These are phyloP conservation scores for Aspergillus quadricinctus DNA, from an alignment of 2,329 filamentous ascomycete genomes.

Conservation along the genomic window DNA sequence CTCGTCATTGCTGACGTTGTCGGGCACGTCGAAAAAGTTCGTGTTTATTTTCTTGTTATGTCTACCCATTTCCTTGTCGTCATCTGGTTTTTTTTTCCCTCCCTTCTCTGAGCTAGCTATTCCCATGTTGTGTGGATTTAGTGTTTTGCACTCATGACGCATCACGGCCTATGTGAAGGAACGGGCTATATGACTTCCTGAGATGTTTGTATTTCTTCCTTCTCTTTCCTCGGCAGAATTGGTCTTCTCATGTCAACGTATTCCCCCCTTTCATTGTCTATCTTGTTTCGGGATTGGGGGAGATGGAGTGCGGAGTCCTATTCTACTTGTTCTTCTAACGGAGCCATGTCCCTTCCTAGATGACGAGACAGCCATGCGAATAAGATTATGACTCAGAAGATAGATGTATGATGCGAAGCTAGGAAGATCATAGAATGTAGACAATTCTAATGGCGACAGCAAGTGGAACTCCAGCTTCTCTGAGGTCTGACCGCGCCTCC, in stretches of 20 bases:
- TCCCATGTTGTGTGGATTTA: constrained; percentile 30
- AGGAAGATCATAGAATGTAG: neutral
- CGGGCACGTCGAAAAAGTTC: constrained; percentile 37
- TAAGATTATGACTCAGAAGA: constrained; percentile 19
- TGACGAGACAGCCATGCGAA: constrained; percentile 24
- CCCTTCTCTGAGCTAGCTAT: constrained; percentile 27
- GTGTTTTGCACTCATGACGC: constrained; percentile 30
- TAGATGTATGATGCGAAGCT: constrained; percentile 1
- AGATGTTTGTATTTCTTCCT: constrained; percentile 9
- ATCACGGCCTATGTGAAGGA: constrained; percentile 32
- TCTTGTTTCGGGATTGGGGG: constrained; percentile 19
- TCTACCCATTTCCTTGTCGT: constrained; percentile 17
- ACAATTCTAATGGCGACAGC: neutral
- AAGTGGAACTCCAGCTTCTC: neutral
- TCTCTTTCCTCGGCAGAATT: constrained; percentile 4
- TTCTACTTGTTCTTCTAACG: constrained; percentile 22
- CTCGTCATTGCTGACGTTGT: constrained; percentile 32
- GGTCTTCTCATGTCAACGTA: constrained; percentile 11
- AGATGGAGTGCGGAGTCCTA: constrained; percentile 25
- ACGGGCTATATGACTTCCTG: constrained; percentile 15
- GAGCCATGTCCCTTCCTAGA: constrained; percentile 20
- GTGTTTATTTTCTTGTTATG: constrained; percentile 8
- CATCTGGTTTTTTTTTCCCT: constrained; percentile 21
- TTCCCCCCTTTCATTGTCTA: constrained; percentile 16
- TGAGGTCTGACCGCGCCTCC: too few relatives aligned